phyloP scores from a whole-genome alignment of 169 alveolate species.

The Besnoitia besnoiti region DNA sequence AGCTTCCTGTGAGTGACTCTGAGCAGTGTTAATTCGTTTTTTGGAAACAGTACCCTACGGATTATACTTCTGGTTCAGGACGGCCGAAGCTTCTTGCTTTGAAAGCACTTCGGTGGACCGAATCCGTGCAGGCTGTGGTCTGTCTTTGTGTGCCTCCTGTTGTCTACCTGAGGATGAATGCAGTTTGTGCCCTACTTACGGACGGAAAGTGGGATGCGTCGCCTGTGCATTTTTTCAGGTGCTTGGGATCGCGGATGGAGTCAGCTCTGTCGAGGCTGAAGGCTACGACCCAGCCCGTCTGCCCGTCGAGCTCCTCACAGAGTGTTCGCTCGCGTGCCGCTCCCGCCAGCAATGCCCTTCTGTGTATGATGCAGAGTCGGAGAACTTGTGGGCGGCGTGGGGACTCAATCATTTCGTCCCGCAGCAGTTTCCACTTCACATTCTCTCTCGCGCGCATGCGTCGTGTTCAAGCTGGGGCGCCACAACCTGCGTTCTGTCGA shows the following conservation, averaged over 20 bases:
- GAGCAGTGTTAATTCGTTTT: too few species aligned
- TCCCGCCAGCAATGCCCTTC: conserved; percentile 67
- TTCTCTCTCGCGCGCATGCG: conserved; percentile 72
- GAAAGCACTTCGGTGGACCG: background rate
- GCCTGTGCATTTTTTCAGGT: conserved; percentile 41
- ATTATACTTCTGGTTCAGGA: too few species aligned
- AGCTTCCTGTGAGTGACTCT: too few species aligned
- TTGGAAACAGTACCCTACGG: too few species aligned
- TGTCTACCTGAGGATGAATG: background rate
- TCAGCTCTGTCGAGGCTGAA: conserved; percentile 76
- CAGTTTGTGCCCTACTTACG: background rate
- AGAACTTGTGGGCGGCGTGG: conserved; percentile 55
- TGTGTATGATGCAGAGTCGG: conserved; percentile 72
- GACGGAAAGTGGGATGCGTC: background rate
- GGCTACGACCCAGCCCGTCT: conserved; percentile 76
- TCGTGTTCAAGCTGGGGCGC: conserved; percentile 76
- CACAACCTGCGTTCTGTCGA: conserved; percentile 76
- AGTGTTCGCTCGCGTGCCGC: conserved; percentile 71
- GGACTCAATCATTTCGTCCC: conserved; percentile 45
- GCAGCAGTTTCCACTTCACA: conserved; percentile 64
- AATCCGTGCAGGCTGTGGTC: background rate
- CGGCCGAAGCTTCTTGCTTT: too few species aligned
- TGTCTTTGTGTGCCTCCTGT: background rate
- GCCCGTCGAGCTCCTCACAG: conserved; percentile 74
- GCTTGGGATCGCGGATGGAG: conserved; percentile 80